Base-by-base conservation (phyloP, 371 early-diverging fungal genomes). In the Mortierella sp. region DNA sequence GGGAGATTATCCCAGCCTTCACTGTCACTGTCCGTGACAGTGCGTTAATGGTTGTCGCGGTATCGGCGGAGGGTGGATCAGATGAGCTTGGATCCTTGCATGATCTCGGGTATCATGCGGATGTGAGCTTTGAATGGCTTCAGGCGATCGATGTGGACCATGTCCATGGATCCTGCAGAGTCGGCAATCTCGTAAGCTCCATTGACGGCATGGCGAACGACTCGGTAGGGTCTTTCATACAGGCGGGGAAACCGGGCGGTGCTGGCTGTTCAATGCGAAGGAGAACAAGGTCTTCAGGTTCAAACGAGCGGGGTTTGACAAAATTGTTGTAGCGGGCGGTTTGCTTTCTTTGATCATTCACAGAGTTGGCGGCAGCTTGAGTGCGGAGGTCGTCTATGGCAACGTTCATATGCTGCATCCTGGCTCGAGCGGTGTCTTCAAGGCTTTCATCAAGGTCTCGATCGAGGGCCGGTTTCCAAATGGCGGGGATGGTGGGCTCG, bases 191-290 rank as follows among this genome's bases (percentile, higher is more conserved):
- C 9, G 16, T 43, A 43, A 5, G 19, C 19, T 16, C 45, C 45
- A 16, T 43, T 43, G 5, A 9, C 5, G 9, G 16, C 5, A 19
- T 6, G 19, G 16, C 54, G 21, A 6, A 42, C 23, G 0, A 61
- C 46, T 10, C 47, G 52, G 38, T 54, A 61, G 0, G 61, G 61
- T 28, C 61, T 38, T 30, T 61, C 61, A 23, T 61, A 61, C 7
- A 16, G n/a, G 1, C 16, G 61, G 10, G 54, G 21, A 2, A 61
- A 26, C 28, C 46, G 45, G 42, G 18, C 53, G 26, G 53, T 39
- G 45, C 19, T 16, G 45, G 16, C 16, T 43, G 45, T 19, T 5
- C 5, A 4, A 43, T 19, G 16, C 9, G 16, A 5, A 16, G 5
- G n/a, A 16, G 19, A 14, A 16, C 3, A 4, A 43, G 19, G 45